Base-by-base conservation (phyloP, 495 filamentous ascomycete genomes). In the Lophiotrema nucula region DNA sequence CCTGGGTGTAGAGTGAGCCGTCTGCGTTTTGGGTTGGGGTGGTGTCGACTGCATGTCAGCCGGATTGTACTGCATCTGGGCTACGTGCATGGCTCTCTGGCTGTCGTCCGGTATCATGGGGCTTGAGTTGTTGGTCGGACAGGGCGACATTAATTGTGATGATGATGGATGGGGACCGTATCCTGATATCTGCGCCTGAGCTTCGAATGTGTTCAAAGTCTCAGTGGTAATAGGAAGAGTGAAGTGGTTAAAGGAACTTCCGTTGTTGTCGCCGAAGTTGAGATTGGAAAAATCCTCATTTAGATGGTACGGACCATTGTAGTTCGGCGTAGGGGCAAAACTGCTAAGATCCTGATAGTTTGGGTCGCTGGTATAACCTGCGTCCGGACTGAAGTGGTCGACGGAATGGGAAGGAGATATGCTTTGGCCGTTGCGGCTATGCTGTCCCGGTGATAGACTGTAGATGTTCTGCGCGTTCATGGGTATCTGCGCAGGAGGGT, bases 81-180 rank as follows among this genome's bases (percentile, higher is more conserved):
- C 25, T 11, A 51, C 12, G 27, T 45, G 38, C 5, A 39, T 23
- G 39, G 35, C 46, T 11, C 47, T 47, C 13, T 49, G 28, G 22
- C 21, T n/a, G 4, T 65, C 65, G 27, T 65, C 53, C 21, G 35
- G 35, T n/a, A 62, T 28, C 16, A 55, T 64, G 13, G 65, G 65
- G 47, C 65, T 67, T 1, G 61, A 65, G 19, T 60, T 46, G 42
- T 58, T 67, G 18, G 65, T 67, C 10, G 64, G 52, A 25, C 56
- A 67, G 15, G 65, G 65, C 3, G 65, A 65, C 31, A 67, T 18
- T 8, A 64, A 46, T 35, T 67, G 65, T 10, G 56, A 48, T 18
- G 10, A 6, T 8, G 31, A 35, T 51, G 52, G 16, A 49, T 54
- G 1, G 46, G 23, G 41, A 47, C 19, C 37, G 31, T 27, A 25